Conservation (phyloP, 805 yeast species). For the Kazachstania psychrophila region DNA sequence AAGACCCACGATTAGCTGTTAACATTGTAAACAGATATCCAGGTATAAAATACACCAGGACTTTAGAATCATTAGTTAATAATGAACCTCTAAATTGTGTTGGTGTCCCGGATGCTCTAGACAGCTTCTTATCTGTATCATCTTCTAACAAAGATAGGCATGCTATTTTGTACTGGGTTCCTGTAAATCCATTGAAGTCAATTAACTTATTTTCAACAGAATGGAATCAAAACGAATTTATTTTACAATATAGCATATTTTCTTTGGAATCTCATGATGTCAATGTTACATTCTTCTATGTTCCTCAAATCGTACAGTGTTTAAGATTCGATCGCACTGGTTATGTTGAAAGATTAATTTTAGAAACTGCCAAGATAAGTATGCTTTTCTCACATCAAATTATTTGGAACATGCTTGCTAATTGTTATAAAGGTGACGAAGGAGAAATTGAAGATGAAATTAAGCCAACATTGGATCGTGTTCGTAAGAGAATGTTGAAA, state of each 20-base stretch:
- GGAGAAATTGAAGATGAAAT: constrained; percentile 67
- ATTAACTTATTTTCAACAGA: constrained; percentile 77
- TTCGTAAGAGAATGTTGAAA: constrained; percentile 53
- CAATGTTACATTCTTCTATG: constrained; percentile 85
- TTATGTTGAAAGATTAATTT: constrained; percentile 76
- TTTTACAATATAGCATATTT: constrained; percentile 82
- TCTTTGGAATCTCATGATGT: constrained; percentile 83
- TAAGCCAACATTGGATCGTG: constrained; percentile 73
- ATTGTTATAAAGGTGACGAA: constrained; percentile 84
- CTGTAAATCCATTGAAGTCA: constrained; percentile 73
- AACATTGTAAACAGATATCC: constrained; percentile 53
- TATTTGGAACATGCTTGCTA: constrained; percentile 96
- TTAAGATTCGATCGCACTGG: constrained; percentile 76
- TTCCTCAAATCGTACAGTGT: constrained; percentile 94
- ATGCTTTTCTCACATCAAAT: constrained; percentile 94
- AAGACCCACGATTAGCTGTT: constrained; percentile 67
- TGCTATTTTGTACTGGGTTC: constrained; percentile 56
- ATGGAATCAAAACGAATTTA: constrained; percentile 51
- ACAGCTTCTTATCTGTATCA: constrained; percentile 9
- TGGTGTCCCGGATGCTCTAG: constrained; percentile 18
- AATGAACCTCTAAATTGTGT: constrained; percentile 45
- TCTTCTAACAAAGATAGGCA: constrained; percentile 14
- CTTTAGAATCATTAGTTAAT: constrained; percentile 38
- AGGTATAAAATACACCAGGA: constrained; percentile 20
- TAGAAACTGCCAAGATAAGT: constrained; percentile 86